Evolutionary conservation across 495 filamentous ascomycete genomes (phyloP).

Genomic region (Pyrenopolyporus hunteri): DNA sequence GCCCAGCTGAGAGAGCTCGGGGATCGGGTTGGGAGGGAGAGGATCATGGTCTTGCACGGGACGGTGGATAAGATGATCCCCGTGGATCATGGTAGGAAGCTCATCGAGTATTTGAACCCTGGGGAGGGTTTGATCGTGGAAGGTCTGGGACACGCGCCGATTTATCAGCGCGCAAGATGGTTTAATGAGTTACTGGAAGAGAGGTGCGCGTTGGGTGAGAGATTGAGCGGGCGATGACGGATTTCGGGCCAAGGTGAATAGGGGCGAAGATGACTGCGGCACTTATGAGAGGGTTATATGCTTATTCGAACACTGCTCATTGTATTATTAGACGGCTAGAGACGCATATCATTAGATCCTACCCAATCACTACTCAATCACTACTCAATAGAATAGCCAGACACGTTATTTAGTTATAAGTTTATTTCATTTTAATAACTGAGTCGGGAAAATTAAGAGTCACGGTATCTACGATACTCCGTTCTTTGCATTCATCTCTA

Average conservation of each 20-base stretch:
- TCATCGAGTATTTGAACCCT: conserved; percentile 53
- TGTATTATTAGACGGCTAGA: too few relatives aligned
- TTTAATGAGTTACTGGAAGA: conserved; percentile 55
- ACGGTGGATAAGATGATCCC: conserved; percentile 69
- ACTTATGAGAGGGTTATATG: too few relatives aligned
- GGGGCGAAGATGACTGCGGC: neutral
- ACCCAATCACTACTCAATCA: too few relatives aligned
- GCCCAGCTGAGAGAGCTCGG: conserved; percentile 62
- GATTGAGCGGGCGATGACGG: conserved; percentile 9
- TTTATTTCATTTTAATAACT: too few relatives aligned
- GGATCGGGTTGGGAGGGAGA: conserved; percentile 62
- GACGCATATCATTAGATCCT: too few relatives aligned
- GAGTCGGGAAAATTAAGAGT: too few relatives aligned
- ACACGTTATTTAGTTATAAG: too few relatives aligned
- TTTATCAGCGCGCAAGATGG: conserved; percentile 60
- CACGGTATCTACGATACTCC: too few relatives aligned
- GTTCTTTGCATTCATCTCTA: too few relatives aligned
- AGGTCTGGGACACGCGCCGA: conserved; percentile 65
- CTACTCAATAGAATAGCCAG: too few relatives aligned
- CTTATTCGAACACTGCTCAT: too few relatives aligned
- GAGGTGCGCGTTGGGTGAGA: conserved; percentile 18
- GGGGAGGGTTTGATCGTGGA: conserved; percentile 53
- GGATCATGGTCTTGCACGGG: conserved; percentile 72
- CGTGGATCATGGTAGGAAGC: conserved; percentile 58
- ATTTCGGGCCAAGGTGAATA: neutral